Evolutionary conservation across 1,139 yeast genomes (phyloP), one percentile per base, ranked within the genome.

Genomic region (Ogataea hybrid): DNA sequence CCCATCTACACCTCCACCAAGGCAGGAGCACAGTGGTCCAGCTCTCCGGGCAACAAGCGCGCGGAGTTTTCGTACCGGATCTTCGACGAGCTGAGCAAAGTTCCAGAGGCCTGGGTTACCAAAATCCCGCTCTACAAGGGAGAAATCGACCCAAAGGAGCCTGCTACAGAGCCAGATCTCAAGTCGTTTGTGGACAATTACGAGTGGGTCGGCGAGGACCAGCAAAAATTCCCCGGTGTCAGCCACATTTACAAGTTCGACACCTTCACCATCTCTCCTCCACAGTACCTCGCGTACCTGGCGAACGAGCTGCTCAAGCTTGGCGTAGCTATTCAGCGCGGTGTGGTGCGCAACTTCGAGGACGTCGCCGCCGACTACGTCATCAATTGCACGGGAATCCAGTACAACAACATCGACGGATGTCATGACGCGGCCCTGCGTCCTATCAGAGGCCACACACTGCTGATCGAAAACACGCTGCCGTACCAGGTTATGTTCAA

Each of bases 391-490:
- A 61, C 75, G 1, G 80, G 79, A 1, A 52, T 72, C 4, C 57
- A 63, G 35, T 71, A 70, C 7, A 53, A 62, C 9, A 46, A 57
- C 7, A 49, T 73, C 14, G 32, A 38, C 11, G 77, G 74, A 6
- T 59, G 61, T 29, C 41, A 51, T 8, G 78, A 72, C 47, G 32
- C 57, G 1, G 41, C 52, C 5, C 61, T 62, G 22, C 65, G 49
- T 41, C 73, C 75, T 0, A 67, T 75, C 6, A 58, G 68, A 34
- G 80, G 81, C 1, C 80, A 75, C 49, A 69, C 70, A 1, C 39
- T 72, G 14, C 59, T 65, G 10, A 68, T 73, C 7, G 68, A 70
- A 41, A 72, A 73, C 49, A 61, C 54, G 35, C 53, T 57, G 28
- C 58, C 67, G 10, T 59, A 52, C 35, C 58, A 59, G 40, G 58